These are phyloP conservation scores for Gymnopilus junonius DNA, from an alignment of 768 basidiomycete species.

Conservation along the genomic window DNA sequence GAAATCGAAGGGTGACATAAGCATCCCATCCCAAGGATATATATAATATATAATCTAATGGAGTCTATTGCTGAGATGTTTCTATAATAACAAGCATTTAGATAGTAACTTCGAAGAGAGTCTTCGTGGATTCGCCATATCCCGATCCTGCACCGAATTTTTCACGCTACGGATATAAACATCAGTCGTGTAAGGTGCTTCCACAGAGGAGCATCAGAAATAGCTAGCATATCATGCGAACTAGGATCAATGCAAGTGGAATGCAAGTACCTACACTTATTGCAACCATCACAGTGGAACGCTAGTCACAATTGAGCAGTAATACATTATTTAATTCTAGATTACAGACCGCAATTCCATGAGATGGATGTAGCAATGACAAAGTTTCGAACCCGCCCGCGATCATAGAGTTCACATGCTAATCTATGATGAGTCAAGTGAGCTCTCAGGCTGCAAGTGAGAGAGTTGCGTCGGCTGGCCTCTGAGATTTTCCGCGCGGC, in stretches of 20 bases:
- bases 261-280: background rate
- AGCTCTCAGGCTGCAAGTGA: background rate
- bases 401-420: constrained; percentile 11
- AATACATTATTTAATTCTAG: background rate
- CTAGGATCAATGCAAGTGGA: background rate
- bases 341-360: background rate
- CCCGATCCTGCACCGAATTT: constrained; percentile 9
- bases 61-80: constrained; percentile 13
- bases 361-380: background rate
- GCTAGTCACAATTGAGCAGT: background rate
- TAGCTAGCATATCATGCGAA: background rate
- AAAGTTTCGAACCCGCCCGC: background rate
- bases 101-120: constrained; percentile 10
- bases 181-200: background rate
- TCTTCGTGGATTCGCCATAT: background rate
- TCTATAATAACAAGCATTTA: constrained; percentile 8
- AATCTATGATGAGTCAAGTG: constrained; percentile 4
- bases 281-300: background rate
- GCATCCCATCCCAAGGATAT: too few relatives aligned
- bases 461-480: background rate
- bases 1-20: too few relatives aligned
- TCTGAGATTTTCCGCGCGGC: background rate
- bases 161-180: background rate
- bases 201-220: background rate
- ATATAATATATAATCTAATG: background rate